Base-by-base conservation (phyloP, 768 basidiomycete genomes). In the Lactarius akahatsu region DNA sequence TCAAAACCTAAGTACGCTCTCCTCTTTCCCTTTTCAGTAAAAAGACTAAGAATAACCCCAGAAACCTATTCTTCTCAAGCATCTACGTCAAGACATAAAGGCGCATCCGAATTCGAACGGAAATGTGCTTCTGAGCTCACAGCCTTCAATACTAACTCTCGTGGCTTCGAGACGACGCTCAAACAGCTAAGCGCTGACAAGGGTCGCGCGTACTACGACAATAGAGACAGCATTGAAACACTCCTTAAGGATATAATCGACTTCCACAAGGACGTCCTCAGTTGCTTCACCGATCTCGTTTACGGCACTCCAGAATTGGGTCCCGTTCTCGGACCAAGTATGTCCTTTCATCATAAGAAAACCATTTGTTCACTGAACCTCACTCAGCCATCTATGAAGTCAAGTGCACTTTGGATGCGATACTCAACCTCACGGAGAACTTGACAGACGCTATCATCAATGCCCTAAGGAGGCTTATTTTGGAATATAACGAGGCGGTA, bases 391-490 rank as follows among this genome's bases (percentile, higher is more conserved):
- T 87, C 10, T 84, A 85, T 66, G 76, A 84, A 11, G 72, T 87
- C 73, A 89, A 90, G 72, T 89, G 89, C 71, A 66, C 84, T 30
- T 59, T 88, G 38, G 85, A 86, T 69, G 76, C 76, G 4, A 61
- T 84, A 32, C 74, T 89, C 47, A 77, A 89, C 70, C 72, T 73
- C 6, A 71, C 77, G 2, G 84, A 86, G 73, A 79, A 85, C 70
- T 38, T 83, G 18, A 75, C 78, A 18, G 87, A 88, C 70, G 82
- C 72, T 9, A 64, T 78, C 15, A 63, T 86, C 69, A 82, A 83
- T 62, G 68, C 62, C 15, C 70, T 86, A 9, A 40, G 67, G 50
- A 66, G 50, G 16, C 69, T 76, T 47, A 71, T 73, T 61, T 69
- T 61, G 6, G 65, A 69, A 15, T 77, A 75, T 47, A 56, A 67